Conservation (phyloP, 441 rosid genomes). For the Croton setiger region DNA sequence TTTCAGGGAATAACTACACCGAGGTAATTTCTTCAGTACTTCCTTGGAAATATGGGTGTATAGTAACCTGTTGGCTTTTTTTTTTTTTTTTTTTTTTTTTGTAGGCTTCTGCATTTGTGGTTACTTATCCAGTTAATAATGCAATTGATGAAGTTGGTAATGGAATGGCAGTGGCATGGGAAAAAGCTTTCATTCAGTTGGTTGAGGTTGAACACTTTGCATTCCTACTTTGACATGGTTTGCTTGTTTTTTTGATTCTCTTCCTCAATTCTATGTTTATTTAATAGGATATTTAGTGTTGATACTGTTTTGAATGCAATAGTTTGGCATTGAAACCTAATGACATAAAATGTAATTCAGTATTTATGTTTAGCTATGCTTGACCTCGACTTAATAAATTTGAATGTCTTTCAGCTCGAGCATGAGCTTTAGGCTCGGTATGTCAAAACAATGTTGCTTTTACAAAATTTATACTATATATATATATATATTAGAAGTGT, state of each 20-base stretch:
- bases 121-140: conserved; percentile 93
- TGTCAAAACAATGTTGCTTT: too few relatives aligned
- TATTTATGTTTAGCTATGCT: too few relatives aligned
- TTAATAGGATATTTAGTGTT: too few relatives aligned
- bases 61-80: conserved; percentile 23
- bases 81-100: conserved; percentile 29
- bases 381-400: too few relatives aligned
- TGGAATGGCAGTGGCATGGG: conserved; percentile 90
- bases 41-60: conserved; percentile 15
- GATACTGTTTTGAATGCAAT: neutral
- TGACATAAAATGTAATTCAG: conserved; percentile 1
- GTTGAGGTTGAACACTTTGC: conserved; percentile 54
- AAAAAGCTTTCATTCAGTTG: conserved; percentile 80
- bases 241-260: neutral
- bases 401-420: too few relatives aligned
- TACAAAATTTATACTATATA: too few relatives aligned
- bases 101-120: conserved; percentile 84
- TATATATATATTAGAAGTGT: too few relatives aligned
- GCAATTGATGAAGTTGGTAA: conserved; percentile 57
- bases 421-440: too few relatives aligned
- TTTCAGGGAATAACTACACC: conserved; percentile 64
- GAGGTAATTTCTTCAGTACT: conserved; percentile 51
- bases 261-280: neutral
- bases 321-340: neutral
- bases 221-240: conserved; percentile 11